Evolutionary conservation across 495 filamentous ascomycete species (phyloP), one percentile per base, ranked within the genome.

Genomic region (Penicillium malachiteum): DNA sequence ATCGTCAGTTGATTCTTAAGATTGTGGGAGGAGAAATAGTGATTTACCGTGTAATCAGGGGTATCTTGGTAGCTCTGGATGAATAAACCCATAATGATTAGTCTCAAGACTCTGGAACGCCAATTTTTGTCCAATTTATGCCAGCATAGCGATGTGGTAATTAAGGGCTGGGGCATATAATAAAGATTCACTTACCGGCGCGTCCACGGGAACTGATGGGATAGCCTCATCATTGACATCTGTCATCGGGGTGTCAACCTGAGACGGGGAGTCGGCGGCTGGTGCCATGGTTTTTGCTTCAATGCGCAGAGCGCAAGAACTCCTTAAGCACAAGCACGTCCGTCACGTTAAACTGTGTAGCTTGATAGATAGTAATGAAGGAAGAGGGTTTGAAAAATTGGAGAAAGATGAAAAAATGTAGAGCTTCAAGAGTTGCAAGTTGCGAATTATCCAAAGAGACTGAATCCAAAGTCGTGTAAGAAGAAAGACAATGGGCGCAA

Each of bases 21-120:
- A 18, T 49, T 7, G 13, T 18, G 5, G 7, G 6, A 35, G 17
- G 34, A 37, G 4, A 21, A 35, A 42, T 5, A 32, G n/a, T 17
- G 9, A 53, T 50, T 60, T 79, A 83, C 82, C 56, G 89, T 91
- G 63, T 88, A 92, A 52, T 93, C 89, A 33, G 88, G 89, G 10
- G 89, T 93, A 48, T 92, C 89, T 67, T 91, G 86, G 47, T 87
- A 81, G 13, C 84, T 82, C 86, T 90, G 52, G 43, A 32, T n/a
- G 40, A 16, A 5, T 41, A 48, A 10, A 35, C 16, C n/a, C 30
- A 17, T 13, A 2, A 37, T 37, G 8, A 30, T 32, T 47, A 14
- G 17, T 43, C n/a, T 30, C 31, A 46, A 31, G 21, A 32, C 14
- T 33, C 4, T 46, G 21, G 21, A 26, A 16, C 10, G 3, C 0